Conservation (phyloP, 306 rosid genomes). For the Vigna nakashimae region DNA sequence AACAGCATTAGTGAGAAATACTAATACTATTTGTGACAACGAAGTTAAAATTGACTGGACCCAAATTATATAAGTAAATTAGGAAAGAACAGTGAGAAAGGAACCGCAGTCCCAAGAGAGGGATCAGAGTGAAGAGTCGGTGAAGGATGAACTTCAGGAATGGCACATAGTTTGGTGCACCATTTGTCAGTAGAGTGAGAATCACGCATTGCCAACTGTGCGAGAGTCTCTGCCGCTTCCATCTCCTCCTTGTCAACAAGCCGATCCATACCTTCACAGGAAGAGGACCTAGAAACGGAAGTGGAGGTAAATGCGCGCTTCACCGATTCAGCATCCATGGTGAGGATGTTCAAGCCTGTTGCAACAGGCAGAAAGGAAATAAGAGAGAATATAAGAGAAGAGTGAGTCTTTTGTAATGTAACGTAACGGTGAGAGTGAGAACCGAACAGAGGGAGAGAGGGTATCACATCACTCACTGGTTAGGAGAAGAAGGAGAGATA, state of each 20-base stretch:
- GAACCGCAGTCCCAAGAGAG: slow-evolving; percentile 44
- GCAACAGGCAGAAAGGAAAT: background rate
- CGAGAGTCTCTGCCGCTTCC: slow-evolving; percentile 96
- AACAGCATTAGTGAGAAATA: background rate
- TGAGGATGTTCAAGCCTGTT: background rate
- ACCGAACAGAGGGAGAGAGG: background rate
- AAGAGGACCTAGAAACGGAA: background rate
- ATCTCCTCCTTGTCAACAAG: slow-evolving; percentile 77
- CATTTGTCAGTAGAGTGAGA: slow-evolving; percentile 45
- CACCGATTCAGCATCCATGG: slow-evolving; percentile 39
- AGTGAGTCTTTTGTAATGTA: too few relatives aligned
- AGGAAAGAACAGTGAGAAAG: slow-evolving; percentile 7
- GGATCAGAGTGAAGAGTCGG: slow-evolving; percentile 59
- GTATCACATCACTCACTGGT: slow-evolving; percentile 35
- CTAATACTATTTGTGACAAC: background rate
- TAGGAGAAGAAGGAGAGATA: slow-evolving; percentile 37
- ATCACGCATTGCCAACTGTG: slow-evolving; percentile 67
- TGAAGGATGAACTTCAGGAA: slow-evolving; percentile 57
- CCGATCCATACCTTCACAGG: slow-evolving; percentile 50
- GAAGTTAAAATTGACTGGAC: slow-evolving; percentile 23
- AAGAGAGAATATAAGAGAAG: background rate
- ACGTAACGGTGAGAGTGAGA: slow-evolving; percentile 28
- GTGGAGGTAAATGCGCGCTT: slow-evolving; percentile 44
- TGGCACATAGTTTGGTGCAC: slow-evolving; percentile 50
- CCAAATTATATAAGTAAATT: background rate